These are phyloP conservation scores for Pythium coloratum DNA, from an alignment of 352 stramenopile genomes.

Conservation along the genomic window DNA sequence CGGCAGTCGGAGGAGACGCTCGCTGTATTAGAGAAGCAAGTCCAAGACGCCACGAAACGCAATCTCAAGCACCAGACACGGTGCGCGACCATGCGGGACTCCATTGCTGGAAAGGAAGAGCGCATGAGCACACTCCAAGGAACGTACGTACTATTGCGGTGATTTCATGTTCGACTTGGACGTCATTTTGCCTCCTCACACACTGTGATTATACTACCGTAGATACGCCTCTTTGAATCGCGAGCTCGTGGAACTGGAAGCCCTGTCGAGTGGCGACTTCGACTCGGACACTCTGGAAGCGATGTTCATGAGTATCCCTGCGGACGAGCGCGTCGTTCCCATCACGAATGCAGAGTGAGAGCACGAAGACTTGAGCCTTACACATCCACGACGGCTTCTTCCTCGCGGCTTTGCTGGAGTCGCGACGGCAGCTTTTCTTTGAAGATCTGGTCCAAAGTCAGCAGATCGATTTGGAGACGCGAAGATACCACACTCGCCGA, in stretches of 20 bases:
- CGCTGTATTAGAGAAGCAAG: constrained; percentile 26
- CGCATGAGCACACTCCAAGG: constrained; percentile 21
- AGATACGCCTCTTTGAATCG: constrained; percentile 45
- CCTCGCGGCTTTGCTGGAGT: constrained; percentile 61
- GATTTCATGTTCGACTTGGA: neutral
- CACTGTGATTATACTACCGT: neutral
- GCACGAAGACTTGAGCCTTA: constrained; percentile 21
- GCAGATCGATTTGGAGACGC: constrained; percentile 24
- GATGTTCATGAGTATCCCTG: constrained; percentile 49
- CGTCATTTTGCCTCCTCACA: neutral
- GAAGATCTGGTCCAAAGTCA: constrained; percentile 70
- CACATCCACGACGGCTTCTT: constrained; percentile 74
- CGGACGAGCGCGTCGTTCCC: constrained; percentile 32
- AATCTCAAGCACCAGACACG: constrained; percentile 46
- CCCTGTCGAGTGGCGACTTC: constrained; percentile 36
- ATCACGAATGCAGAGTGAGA: neutral
- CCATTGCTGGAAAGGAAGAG: constrained; percentile 27
- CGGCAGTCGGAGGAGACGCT: constrained; percentile 22
- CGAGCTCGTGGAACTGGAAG: constrained; percentile 43
- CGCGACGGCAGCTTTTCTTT: constrained; percentile 74
- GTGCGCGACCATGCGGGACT: constrained; percentile 27
- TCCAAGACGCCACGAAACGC: constrained; percentile 23
- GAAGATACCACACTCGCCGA: constrained; percentile 25
- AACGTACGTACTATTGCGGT: constrained; percentile 15
- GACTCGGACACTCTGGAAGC: constrained; percentile 41